Conservation (phyloP, 352 stramenopile genomes). For the Nothophytophthora sp. region DNA sequence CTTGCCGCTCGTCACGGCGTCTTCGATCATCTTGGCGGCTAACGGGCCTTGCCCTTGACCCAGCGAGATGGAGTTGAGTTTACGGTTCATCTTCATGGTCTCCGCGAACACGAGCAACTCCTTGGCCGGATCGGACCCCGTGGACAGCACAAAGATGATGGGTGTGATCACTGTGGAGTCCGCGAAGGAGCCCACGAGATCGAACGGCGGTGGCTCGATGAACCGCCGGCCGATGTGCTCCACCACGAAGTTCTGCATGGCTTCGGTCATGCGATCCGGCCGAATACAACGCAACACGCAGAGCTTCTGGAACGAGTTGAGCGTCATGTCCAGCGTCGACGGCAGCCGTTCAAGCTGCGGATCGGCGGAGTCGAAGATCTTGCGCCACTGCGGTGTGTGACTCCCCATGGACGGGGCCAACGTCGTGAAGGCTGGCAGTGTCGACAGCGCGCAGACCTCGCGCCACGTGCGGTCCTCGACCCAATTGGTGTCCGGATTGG, state of each 20-base stretch:
- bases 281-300: too few relatives aligned
- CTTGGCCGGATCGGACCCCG: conserved; percentile 87
- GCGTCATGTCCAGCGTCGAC: too few relatives aligned
- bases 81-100: conserved; percentile 82
- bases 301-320: too few relatives aligned
- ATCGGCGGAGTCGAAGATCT: too few relatives aligned
- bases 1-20: conserved; percentile 86
- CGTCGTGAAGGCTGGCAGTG: too few relatives aligned
- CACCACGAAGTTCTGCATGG: too few relatives aligned
- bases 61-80: conserved; percentile 89
- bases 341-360: too few relatives aligned
- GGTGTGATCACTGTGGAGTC: conserved; percentile 87
- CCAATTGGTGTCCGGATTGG: conserved; percentile 28
- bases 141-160: conserved; percentile 92
- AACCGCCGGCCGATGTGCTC: too few relatives aligned
- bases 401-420: too few relatives aligned
- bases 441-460: too few relatives aligned
- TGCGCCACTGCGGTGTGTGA: too few relatives aligned
- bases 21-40: conserved; percentile 88
- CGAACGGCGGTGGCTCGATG: conserved; percentile 83
- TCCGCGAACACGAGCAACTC: conserved; percentile 88
- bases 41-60: conserved; percentile 89
- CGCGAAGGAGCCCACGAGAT: conserved; percentile 79
- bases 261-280: too few relatives aligned
- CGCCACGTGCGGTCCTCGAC: conserved; percentile 36